Percentiles rank a stretch among this genome's conserved stretches.
phyloP scores from a whole-genome alignment of 1,139 yeast genomes.

The Kodamaea fungicola region DNA sequence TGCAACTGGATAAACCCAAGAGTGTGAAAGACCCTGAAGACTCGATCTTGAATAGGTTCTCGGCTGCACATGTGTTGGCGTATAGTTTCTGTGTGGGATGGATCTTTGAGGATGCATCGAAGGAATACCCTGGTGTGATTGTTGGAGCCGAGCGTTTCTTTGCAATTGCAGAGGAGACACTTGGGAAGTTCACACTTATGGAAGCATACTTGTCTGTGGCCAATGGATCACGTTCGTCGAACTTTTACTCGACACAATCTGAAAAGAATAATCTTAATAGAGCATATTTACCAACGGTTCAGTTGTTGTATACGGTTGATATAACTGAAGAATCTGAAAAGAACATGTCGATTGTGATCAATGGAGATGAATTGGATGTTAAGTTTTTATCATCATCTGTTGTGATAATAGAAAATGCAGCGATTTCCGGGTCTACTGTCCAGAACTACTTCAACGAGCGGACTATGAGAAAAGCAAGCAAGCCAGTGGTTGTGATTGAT shows the following conservation, averaged over 20 bases:
- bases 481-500: neutral
- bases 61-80: conserved; percentile 57
- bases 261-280: conserved; percentile 52
- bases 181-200: conserved; percentile 63
- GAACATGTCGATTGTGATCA: conserved; percentile 43
- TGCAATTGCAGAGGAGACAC: conserved; percentile 55
- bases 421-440: conserved; percentile 42
- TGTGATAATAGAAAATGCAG: conserved; percentile 41
- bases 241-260: conserved; percentile 47
- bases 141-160: conserved; percentile 71
- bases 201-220: conserved; percentile 68
- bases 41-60: conserved; percentile 23
- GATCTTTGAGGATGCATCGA: conserved; percentile 49
- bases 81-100: conserved; percentile 74
- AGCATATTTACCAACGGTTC: conserved; percentile 67
- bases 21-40: conserved; percentile 2
- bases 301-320: conserved; percentile 49
- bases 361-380: conserved; percentile 69
- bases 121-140: conserved; percentile 63
- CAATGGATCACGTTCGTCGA: conserved; percentile 51
- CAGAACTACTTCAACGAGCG: conserved; percentile 34
- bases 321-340: conserved; percentile 21
- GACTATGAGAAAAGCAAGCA: conserved; percentile 4
- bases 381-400: conserved; percentile 54
- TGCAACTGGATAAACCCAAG: neutral